Conservation (phyloP, 371 early-diverging fungal genomes). For the Actinomucor elegans region DNA sequence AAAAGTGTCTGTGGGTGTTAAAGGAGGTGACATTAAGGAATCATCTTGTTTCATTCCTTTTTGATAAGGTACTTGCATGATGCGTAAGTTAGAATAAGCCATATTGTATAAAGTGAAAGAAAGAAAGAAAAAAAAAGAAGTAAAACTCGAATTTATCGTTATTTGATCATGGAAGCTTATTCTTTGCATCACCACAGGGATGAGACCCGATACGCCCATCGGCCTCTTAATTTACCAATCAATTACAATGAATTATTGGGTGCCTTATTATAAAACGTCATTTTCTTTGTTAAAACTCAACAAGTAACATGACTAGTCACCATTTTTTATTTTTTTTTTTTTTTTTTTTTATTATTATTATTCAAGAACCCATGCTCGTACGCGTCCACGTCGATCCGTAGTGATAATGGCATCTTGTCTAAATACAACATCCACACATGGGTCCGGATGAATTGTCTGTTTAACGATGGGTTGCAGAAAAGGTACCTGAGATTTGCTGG, state of each 20-base stretch:
- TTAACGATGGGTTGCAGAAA: constrained; percentile 78
- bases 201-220: constrained; percentile 30
- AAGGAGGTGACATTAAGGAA: constrained; percentile 30
- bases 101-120: constrained; percentile 2
- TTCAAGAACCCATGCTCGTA: constrained; percentile 85
- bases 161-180: constrained; percentile 12
- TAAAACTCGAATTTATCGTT: neutral
- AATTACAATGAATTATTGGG: neutral
- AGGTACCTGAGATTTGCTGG: constrained; percentile 73
- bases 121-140: constrained; percentile 4
- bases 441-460: constrained; percentile 69
- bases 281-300: constrained; percentile 13
- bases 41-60: constrained; percentile 7
- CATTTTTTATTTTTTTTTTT: too few species aligned
- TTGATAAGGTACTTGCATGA: constrained; percentile 14
- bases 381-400: constrained; percentile 73
- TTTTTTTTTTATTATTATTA: too few species aligned
- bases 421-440: constrained; percentile 69
- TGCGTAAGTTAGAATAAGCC: constrained; percentile 12
- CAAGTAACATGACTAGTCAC: constrained; percentile 23
- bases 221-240: constrained; percentile 1
- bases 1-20: constrained; percentile 28
- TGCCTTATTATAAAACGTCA: constrained; percentile 19
- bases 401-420: constrained; percentile 78
- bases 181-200: constrained; percentile 18